phyloP scores from a whole-genome alignment of 208 protist species.

The Trypanosoma cruzi region DNA sequence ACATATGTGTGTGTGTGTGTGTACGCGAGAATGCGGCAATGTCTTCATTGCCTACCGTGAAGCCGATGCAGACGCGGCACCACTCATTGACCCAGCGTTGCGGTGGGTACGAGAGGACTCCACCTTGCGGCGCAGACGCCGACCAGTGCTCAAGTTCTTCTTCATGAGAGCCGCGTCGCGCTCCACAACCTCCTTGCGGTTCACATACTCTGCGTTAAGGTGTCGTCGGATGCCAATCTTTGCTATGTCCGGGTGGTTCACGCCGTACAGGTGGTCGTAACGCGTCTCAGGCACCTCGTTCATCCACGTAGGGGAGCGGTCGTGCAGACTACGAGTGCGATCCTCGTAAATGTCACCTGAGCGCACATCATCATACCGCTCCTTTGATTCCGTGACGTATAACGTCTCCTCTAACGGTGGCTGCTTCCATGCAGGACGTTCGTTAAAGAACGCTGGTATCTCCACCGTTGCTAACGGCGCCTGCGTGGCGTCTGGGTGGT shows the following conservation, averaged over 20 bases:
- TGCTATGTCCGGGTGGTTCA: constrained; percentile 80
- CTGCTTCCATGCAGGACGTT: constrained; percentile 73
- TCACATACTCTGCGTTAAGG: constrained; percentile 81
- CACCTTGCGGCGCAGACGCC: constrained; percentile 75
- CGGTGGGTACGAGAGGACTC: constrained; percentile 78
- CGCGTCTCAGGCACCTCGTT: constrained; percentile 89
- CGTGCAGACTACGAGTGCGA: constrained; percentile 61
- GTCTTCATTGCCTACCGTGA: not conserved
- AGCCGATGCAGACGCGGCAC: not conserved
- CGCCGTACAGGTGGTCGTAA: constrained; percentile 88
- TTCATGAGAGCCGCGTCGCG: constrained; percentile 77
- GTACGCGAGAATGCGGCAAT: not conserved
- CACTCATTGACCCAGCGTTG: constrained; percentile 51
- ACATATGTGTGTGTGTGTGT: too few species aligned
- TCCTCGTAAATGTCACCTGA: constrained; percentile 87
- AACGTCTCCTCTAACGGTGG: constrained; percentile 67
- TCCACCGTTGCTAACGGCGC: constrained; percentile 55
- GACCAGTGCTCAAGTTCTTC: constrained; percentile 62
- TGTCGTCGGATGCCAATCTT: constrained; percentile 89
- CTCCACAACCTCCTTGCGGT: constrained; percentile 75
- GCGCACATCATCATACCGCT: constrained; percentile 80
- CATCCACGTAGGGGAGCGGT: constrained; percentile 84
- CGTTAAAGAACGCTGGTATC: constrained; percentile 80
- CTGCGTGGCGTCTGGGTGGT: constrained; percentile 56
- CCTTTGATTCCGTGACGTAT: constrained; percentile 43